Conservation (phyloP, 768 basidiomycete species). For the Leucosporidium creatinivorum region DNA sequence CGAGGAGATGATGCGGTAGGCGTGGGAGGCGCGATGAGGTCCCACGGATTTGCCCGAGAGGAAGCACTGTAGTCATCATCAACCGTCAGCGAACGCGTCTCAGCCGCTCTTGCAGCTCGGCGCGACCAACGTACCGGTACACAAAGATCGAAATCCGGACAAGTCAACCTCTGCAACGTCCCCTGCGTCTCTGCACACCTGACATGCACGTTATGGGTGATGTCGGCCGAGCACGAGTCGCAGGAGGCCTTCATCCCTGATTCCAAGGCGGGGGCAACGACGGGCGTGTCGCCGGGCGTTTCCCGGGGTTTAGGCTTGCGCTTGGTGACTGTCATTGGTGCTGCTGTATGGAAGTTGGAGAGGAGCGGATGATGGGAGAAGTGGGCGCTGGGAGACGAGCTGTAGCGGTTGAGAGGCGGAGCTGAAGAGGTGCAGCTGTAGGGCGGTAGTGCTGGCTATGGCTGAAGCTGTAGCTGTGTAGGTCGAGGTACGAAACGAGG, state of each 20-base stretch:
- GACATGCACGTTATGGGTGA: conserved; percentile 93
- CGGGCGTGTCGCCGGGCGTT: conserved; percentile 5
- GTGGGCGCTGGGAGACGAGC: no score
- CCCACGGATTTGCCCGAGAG: conserved; percentile 82
- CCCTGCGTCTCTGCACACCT: conserved; percentile 64
- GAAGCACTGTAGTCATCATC: conserved; percentile 54
- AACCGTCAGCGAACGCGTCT: not conserved
- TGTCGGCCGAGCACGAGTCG: conserved; percentile 73
- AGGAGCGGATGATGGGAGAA: no score
- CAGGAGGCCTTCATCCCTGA: conserved; percentile 44
- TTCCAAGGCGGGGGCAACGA: conserved; percentile 14
- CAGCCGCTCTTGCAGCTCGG: not conserved
- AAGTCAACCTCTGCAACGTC: conserved; percentile 22
- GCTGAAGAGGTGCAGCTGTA: no score
- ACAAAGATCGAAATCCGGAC: conserved; percentile 84
- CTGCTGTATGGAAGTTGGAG: no score
- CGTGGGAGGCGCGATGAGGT: conserved; percentile 73
- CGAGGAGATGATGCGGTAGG: conserved; percentile 83
- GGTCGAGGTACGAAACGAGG: no score
- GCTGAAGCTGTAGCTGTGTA: no score
- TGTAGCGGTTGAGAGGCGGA: no score
- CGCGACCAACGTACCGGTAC: conserved; percentile 45
- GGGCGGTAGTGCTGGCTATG: no score
- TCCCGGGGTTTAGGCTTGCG: conserved; percentile 27
- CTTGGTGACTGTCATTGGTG: conserved; percentile 34